A percentile compares a stretch with the other conserved stretches of the same genome.
phyloP scores from a whole-genome alignment of 345 rosid genomes.

The Punica granatum region DNA sequence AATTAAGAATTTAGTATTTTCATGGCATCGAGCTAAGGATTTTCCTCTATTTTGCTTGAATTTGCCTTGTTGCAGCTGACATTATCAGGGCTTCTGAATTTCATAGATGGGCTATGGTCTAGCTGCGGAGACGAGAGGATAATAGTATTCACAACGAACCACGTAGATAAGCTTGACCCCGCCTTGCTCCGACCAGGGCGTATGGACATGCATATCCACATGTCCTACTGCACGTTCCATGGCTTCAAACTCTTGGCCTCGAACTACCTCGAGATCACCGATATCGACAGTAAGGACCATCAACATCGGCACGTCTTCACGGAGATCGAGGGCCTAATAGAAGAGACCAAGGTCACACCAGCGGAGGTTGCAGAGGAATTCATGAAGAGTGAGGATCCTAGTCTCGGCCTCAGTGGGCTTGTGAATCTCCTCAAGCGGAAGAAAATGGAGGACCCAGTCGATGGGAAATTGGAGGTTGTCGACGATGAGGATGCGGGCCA shows the following conservation, averaged over 20 bases:
- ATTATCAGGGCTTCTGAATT: conserved; percentile 45
- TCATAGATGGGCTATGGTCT: conserved; percentile 61
- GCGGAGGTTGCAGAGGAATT: conserved; percentile 53
- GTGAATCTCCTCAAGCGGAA: conserved; percentile 24
- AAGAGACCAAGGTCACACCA: conserved; percentile 35
- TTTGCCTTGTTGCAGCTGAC: conserved; percentile 24
- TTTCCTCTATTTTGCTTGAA: neutral
- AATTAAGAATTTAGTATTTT: no score
- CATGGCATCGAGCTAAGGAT: no score
- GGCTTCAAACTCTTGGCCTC: conserved; percentile 36
- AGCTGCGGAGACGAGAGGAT: conserved; percentile 59
- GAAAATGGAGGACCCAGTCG: neutral
- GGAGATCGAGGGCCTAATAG: conserved; percentile 25
- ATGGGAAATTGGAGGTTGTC: neutral
- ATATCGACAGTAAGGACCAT: conserved; percentile 13
- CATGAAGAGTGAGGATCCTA: conserved; percentile 30
- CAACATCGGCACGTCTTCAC: neutral
- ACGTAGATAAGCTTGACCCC: conserved; percentile 51
- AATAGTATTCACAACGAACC: conserved; percentile 48
- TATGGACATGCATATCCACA: conserved; percentile 45
- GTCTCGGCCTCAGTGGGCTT: conserved; percentile 28
- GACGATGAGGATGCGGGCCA: neutral
- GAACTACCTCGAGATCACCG: conserved; percentile 24
- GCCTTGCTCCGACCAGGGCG: conserved; percentile 55
- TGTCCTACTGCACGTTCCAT: conserved; percentile 38